phyloP scores from a whole-genome alignment of 2,329 filamentous ascomycete species.

The Penicillium sp. region DNA sequence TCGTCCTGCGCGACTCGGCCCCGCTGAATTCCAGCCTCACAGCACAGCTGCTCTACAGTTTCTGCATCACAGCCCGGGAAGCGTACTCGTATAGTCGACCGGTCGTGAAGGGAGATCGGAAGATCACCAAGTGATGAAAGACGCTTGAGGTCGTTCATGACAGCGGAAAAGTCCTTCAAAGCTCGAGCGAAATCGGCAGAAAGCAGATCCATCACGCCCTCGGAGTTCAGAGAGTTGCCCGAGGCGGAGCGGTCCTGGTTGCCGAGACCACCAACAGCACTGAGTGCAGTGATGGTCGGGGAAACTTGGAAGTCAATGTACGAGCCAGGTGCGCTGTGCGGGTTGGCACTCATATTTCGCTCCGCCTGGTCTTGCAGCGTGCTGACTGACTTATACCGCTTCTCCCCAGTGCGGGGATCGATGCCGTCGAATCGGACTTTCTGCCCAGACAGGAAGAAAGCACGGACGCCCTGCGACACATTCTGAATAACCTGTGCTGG shows the following conservation, averaged over 20 bases:
- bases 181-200: constrained; percentile 85
- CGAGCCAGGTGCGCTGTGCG: constrained; percentile 62
- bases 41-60: constrained; percentile 77
- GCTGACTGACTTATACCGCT: constrained; percentile 75
- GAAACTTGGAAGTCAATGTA: constrained; percentile 85
- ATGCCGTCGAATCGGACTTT: constrained; percentile 83
- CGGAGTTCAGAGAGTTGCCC: constrained; percentile 67
- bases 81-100: constrained; percentile 69
- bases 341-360: constrained; percentile 61
- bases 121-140: constrained; percentile 77
- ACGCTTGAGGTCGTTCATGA: constrained; percentile 76
- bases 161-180: constrained; percentile 74
- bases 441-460: constrained; percentile 87
- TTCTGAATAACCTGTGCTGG: constrained; percentile 91
- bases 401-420: constrained; percentile 65
- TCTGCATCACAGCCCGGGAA: constrained; percentile 88
- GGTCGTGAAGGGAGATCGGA: constrained; percentile 69
- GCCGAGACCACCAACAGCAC: constrained; percentile 54
- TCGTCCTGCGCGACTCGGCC: constrained; percentile 77
- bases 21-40: constrained; percentile 78
- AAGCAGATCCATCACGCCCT: constrained; percentile 79
- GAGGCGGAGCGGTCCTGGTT: constrained; percentile 23
- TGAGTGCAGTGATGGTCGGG: constrained; percentile 85
- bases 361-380: constrained; percentile 69
- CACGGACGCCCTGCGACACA: constrained; percentile 88